Evolutionary conservation across 768 basidiomycete genomes (phyloP).

Genomic region (Pisolithus marmoratus): DNA sequence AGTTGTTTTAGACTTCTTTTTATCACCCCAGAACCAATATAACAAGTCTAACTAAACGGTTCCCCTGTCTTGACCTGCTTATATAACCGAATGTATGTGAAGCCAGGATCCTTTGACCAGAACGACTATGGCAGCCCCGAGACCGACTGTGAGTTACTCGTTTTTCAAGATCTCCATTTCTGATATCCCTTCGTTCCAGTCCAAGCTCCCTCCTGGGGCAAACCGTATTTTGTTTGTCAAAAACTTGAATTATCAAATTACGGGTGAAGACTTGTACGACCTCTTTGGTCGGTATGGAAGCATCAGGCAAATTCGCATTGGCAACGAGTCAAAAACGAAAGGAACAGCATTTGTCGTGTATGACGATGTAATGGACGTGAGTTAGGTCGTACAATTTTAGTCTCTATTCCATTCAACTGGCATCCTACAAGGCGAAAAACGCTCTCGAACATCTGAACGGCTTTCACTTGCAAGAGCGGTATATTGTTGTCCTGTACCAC

Average conservation of each 20-base stretch:
- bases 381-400: conserved; percentile 18
- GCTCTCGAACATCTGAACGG: conserved; percentile 96
- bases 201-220: conserved; percentile 87
- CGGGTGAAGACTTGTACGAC: conserved; percentile 92
- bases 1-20: too few species aligned
- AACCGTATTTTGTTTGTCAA: conserved; percentile 92
- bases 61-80: neutral
- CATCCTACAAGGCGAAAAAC: conserved; percentile 73
- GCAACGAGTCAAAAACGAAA: conserved; percentile 86
- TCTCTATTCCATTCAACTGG: conserved; percentile 9
- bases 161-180: neutral
- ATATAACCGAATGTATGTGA: neutral
- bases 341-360: conserved; percentile 97
- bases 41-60: too few species aligned
- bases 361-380: conserved; percentile 92
- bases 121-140: conserved; percentile 52
- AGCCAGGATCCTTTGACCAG: neutral
- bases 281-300: conserved; percentile 96
- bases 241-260: conserved; percentile 89
- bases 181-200: conserved; percentile 33
- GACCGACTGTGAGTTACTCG: conserved; percentile 53
- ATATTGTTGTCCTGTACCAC: conserved; percentile 96
- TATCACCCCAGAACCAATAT: too few species aligned
- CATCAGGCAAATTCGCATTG: conserved; percentile 92
- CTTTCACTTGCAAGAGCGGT: conserved; percentile 96